Evolutionary conservation across 116 monocot species (phyloP).

Genomic region (Posidonia oceanica): DNA sequence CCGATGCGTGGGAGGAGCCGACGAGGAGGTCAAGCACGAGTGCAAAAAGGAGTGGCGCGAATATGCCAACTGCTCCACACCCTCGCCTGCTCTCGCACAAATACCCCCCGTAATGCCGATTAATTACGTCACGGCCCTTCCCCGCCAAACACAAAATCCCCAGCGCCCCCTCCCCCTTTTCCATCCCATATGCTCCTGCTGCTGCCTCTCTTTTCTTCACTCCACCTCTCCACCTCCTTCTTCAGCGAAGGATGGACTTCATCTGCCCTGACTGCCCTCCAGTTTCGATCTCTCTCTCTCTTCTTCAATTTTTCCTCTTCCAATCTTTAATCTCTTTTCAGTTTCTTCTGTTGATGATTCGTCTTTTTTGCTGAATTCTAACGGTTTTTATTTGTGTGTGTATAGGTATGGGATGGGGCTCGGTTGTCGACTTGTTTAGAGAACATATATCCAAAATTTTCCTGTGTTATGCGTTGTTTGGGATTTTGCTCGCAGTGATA

Average conservation of each 20-base stretch:
- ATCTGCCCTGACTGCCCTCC: slow-evolving; percentile 45
- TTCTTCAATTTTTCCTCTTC: not conserved
- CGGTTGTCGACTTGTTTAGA: slow-evolving; percentile 43
- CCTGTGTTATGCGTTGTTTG: not conserved
- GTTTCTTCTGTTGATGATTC: not conserved
- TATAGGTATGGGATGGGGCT: slow-evolving; percentile 64
- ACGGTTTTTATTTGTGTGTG: not conserved
- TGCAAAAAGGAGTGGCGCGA: too few relatives aligned
- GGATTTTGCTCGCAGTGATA: not conserved
- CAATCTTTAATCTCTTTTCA: not conserved
- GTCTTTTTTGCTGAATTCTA: not conserved
- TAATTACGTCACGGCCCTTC: too few relatives aligned
- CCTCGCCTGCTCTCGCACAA: too few relatives aligned
- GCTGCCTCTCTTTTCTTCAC: too few relatives aligned
- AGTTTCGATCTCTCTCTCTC: slow-evolving; percentile 6
- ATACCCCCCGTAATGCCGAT: too few relatives aligned
- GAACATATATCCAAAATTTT: slow-evolving; percentile 66
- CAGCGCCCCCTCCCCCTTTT: too few relatives aligned
- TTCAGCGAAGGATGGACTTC: slow-evolving; percentile 27
- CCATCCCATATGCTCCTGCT: too few relatives aligned
- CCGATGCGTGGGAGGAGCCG: too few relatives aligned
- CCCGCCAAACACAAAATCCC: too few relatives aligned
- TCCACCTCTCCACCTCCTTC: too few relatives aligned
- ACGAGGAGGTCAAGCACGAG: too few relatives aligned
- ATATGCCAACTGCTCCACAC: too few relatives aligned